Conservation (phyloP, 2,329 filamentous ascomycete species). For the Ophiognomonia clavigignenti-juglandacearum region DNA sequence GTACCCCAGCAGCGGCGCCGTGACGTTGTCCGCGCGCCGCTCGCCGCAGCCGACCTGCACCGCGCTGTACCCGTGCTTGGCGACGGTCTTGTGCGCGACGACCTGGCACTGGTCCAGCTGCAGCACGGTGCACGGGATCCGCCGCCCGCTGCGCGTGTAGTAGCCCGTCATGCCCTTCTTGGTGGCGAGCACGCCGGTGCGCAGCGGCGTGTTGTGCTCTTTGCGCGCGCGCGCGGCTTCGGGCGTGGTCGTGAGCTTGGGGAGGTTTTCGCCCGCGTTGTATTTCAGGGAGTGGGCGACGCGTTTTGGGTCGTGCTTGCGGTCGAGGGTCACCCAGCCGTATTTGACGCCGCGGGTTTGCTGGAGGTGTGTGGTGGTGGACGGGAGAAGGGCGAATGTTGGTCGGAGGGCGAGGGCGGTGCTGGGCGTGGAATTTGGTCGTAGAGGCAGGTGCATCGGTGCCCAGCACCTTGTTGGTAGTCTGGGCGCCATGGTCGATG, state of each 20-base stretch:
- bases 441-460: slow-evolving; percentile 26
- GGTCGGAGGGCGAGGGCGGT: slow-evolving; percentile 27
- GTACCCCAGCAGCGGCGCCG: slow-evolving; percentile 81
- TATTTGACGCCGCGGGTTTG: slow-evolving; percentile 45
- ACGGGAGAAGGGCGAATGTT: slow-evolving; percentile 36
- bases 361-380: slow-evolving; percentile 28
- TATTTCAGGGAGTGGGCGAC: slow-evolving; percentile 48
- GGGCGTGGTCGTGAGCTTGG: slow-evolving; percentile 51
- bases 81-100: slow-evolving; percentile 75
- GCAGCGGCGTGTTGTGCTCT: slow-evolving; percentile 55
- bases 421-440: slow-evolving; percentile 12
- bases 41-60: slow-evolving; percentile 82
- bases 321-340: slow-evolving; percentile 51
- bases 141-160: slow-evolving; percentile 72
- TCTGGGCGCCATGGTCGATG: slow-evolving; percentile 39
- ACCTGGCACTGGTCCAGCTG: slow-evolving; percentile 93
- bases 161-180: slow-evolving; percentile 97
- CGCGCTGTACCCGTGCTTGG: slow-evolving; percentile 85
- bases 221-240: slow-evolving; percentile 57
- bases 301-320: slow-evolving; percentile 24
- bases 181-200: slow-evolving; percentile 76
- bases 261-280: slow-evolving; percentile 53
- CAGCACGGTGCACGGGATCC: slow-evolving; percentile 84
- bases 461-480: slow-evolving; percentile 39
- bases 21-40: slow-evolving; percentile 69